Conservation (phyloP, 495 filamentous ascomycete species). For the Daldinia caldariorum region DNA sequence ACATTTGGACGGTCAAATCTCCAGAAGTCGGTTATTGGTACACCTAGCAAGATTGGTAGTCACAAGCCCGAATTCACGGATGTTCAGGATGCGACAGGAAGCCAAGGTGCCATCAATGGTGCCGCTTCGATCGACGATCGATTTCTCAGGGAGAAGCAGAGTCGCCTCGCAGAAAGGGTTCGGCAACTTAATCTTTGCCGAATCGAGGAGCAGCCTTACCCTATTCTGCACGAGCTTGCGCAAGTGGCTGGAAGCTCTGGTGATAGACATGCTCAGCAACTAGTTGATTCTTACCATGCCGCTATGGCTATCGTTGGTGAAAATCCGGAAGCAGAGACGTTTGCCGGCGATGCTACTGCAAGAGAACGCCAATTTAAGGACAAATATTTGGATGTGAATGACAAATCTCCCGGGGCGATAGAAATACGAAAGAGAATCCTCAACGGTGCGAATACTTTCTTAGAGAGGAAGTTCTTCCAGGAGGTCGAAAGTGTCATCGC, state of each 20-base stretch:
- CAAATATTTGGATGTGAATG: conserved; percentile 75
- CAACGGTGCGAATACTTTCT: conserved; percentile 75
- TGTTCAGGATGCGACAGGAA: conserved; percentile 65
- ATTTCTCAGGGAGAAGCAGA: conserved; percentile 81
- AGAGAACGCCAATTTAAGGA: conserved; percentile 79
- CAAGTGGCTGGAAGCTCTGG: conserved; percentile 73
- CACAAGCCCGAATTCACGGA: conserved; percentile 73
- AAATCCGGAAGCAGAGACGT: conserved; percentile 61
- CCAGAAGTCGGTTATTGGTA: conserved; percentile 85
- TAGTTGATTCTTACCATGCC: conserved; percentile 81
- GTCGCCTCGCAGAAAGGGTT: conserved; percentile 77
- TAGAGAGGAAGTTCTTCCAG: conserved; percentile 78
- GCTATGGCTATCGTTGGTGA: conserved; percentile 79
- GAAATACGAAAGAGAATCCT: conserved; percentile 77
- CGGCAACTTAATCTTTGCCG: conserved; percentile 77
- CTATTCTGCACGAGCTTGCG: conserved; percentile 76
- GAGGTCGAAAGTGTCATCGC: conserved; percentile 77
- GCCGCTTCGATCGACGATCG: conserved; percentile 70
- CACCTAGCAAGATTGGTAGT: conserved; percentile 67
- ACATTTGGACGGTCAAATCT: conserved; percentile 76
- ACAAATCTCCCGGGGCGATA: conserved; percentile 67
- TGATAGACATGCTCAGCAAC: conserved; percentile 70
- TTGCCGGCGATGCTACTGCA: conserved; percentile 63
- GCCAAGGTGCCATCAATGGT: conserved; percentile 48
- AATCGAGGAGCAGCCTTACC: conserved; percentile 69